Percentiles rank a stretch among this genome's conserved stretches.
phyloP scores from a whole-genome alignment of 2,329 filamentous ascomycete species.

The Nemania sp. region DNA sequence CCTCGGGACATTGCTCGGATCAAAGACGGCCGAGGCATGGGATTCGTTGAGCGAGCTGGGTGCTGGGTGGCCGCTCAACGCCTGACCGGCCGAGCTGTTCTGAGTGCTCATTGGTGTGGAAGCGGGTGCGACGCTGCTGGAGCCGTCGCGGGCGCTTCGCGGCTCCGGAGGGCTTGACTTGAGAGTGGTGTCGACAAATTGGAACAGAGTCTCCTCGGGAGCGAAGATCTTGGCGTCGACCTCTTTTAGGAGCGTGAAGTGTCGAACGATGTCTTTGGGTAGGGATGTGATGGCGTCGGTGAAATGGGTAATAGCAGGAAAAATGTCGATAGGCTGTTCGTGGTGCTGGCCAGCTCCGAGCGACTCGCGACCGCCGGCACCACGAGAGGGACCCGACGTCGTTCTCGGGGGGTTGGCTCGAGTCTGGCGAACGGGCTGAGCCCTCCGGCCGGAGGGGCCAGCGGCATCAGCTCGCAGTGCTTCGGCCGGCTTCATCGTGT shows the following conservation, averaged over 20 bases:
- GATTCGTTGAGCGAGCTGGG: slow-evolving; percentile 50
- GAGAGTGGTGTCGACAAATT: slow-evolving; percentile 70
- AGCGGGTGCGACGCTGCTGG: slow-evolving; percentile 47
- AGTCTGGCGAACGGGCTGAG: slow-evolving; percentile 67
- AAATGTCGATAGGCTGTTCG: slow-evolving; percentile 68
- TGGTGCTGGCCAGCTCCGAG: slow-evolving; percentile 49
- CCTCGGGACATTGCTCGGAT: slow-evolving; percentile 64
- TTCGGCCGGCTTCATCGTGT: slow-evolving; percentile 61
- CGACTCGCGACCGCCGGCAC: slow-evolving; percentile 50
- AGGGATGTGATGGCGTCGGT: slow-evolving; percentile 90
- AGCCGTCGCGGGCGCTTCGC: slow-evolving; percentile 50
- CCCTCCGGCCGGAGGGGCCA: slow-evolving; percentile 57
- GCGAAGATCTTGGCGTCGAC: slow-evolving; percentile 96
- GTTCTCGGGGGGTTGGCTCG: slow-evolving; percentile 66
- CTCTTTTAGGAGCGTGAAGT: slow-evolving; percentile 95
- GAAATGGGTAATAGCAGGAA: slow-evolving; percentile 73
- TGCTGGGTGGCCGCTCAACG: slow-evolving; percentile 44
- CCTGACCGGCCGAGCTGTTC: slow-evolving; percentile 51
- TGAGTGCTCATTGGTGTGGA: slow-evolving; percentile 56
- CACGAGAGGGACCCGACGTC: slow-evolving; percentile 53
- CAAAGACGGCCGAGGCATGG: slow-evolving; percentile 52
- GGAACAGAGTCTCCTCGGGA: slow-evolving; percentile 80
- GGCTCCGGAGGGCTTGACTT: slow-evolving; percentile 54
- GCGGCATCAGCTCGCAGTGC: slow-evolving; percentile 46
- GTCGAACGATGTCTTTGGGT: slow-evolving; percentile 91